phyloP scores from a whole-genome alignment of 306 rosid genomes.

The Vigna unguiculata region DNA sequence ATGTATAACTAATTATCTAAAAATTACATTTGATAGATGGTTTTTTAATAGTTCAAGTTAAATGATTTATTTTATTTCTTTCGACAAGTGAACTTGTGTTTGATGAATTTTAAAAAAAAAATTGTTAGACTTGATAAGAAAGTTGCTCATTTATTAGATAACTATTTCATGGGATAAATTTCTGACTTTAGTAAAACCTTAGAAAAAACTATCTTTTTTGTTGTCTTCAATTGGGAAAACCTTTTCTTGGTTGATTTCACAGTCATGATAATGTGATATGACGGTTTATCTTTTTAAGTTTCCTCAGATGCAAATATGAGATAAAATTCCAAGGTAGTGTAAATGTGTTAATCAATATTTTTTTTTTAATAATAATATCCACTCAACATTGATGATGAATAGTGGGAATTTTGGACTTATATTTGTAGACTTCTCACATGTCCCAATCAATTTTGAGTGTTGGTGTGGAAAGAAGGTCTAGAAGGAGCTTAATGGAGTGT shows the following conservation, averaged over 20 bases:
- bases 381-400: slow-evolving; percentile 6
- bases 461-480: slow-evolving; percentile 16
- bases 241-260: slow-evolving; percentile 8
- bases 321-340: slow-evolving; percentile 7
- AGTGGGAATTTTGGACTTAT: slow-evolving; percentile 23
- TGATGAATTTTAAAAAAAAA: no score
- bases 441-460: slow-evolving; percentile 36
- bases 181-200: slow-evolving; percentile 2
- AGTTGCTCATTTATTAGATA: no score
- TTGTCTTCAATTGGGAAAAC: neutral
- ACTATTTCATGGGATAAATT: no score
- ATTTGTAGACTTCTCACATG: slow-evolving; percentile 20
- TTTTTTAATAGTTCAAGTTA: no score
- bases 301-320: slow-evolving; percentile 15
- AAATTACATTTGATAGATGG: no score
- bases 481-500: slow-evolving; percentile 38
- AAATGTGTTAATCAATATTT: slow-evolving; percentile 21
- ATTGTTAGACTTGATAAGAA: no score
- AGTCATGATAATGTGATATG: slow-evolving; percentile 13
- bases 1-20: no score
- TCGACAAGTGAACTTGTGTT: no score
- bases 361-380: slow-evolving; percentile 23
- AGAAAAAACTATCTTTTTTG: slow-evolving; percentile 13
- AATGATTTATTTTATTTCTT: no score
- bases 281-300: slow-evolving; percentile 34